Conservation (phyloP, 2,329 filamentous ascomycete genomes). For the Epichloe scottii region DNA sequence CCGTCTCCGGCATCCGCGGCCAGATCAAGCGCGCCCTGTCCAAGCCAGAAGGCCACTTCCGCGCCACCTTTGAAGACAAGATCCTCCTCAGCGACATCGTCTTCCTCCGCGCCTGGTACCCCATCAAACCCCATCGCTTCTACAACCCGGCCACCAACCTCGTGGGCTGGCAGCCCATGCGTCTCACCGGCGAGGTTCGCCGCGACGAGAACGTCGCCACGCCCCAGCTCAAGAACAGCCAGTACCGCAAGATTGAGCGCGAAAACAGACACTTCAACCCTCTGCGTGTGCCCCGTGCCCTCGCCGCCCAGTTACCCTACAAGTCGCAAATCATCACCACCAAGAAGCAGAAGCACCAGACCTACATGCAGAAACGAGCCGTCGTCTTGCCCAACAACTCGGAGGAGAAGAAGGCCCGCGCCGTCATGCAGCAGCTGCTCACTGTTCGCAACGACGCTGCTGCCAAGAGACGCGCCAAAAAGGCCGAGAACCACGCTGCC, state of each 20-base stretch:
- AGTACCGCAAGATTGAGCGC: constrained; percentile 62
- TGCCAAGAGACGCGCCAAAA: constrained; percentile 69
- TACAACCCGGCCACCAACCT: constrained; percentile 95
- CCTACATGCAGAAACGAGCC: constrained; percentile 91
- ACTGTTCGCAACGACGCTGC: constrained; percentile 84
- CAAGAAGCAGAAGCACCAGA: constrained; percentile 66
- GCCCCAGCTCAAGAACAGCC: constrained; percentile 70
- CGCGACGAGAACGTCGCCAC: constrained; percentile 62
- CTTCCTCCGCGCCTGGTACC: constrained; percentile 93
- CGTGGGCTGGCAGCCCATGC: constrained; percentile 87
- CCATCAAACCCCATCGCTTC: constrained; percentile 87
- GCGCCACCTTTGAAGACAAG: constrained; percentile 97
- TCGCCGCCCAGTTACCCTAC: constrained; percentile 79
- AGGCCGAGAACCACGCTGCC: constrained; percentile 72
- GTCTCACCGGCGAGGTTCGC: constrained; percentile 83
- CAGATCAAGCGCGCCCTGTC: constrained; percentile 93
- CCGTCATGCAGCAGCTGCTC: constrained; percentile 85
- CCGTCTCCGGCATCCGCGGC: constrained; percentile 86
- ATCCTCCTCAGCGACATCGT: constrained; percentile 94
- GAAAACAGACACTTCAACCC: constrained; percentile 65
- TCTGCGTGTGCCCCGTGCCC: constrained; percentile 61
- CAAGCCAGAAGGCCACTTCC: constrained; percentile 90
- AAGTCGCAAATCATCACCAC: constrained; percentile 79
- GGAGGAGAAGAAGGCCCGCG: constrained; percentile 80
- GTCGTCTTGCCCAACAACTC: constrained; percentile 67